phyloP scores from a whole-genome alignment of 2,329 filamentous ascomycete genomes.

The Chaetomiaceae sp. region DNA sequence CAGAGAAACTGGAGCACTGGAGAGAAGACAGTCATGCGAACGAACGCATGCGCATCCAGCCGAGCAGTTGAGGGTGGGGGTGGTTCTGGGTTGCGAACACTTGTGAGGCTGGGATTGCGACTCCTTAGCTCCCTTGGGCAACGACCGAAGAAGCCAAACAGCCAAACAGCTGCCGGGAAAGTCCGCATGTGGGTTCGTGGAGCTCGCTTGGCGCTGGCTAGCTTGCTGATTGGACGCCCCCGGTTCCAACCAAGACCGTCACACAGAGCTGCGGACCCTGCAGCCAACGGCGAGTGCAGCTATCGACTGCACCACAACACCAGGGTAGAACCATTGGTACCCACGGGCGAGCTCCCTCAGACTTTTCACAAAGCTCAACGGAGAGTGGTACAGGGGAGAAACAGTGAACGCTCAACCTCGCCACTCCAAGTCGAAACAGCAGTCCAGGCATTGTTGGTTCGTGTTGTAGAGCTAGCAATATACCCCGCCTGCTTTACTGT shows the following conservation, averaged over 20 bases:
- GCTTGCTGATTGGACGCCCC: constrained; percentile 19
- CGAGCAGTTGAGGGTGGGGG: constrained; percentile 4
- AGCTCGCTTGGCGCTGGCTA: constrained; percentile 15
- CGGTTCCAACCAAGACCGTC: constrained; percentile 14
- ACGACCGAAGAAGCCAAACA: constrained; percentile 19
- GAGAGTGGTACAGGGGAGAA: background rate
- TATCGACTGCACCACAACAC: constrained; percentile 2
- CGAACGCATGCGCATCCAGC: constrained; percentile 3
- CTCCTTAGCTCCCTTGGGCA: constrained; percentile 20
- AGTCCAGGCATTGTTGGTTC: background rate
- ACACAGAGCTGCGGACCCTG: constrained; percentile 8
- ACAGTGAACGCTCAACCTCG: background rate
- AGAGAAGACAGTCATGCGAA: background rate
- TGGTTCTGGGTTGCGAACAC: background rate
- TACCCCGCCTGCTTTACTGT: constrained; percentile 9
- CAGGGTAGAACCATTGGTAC: background rate
- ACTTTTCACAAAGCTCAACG: too few species aligned
- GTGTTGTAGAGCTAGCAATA: background rate
- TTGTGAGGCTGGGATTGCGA: constrained; percentile 24
- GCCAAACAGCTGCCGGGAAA: constrained; percentile 21
- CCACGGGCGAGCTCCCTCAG: background rate
- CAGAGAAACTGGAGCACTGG: background rate
- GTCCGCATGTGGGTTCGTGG: constrained; percentile 19
- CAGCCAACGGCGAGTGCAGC: constrained; percentile 21
- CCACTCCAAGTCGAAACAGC: background rate